A percentile compares a stretch with the other conserved stretches of the same genome.
Evolutionary conservation across 2,329 filamentous ascomycete genomes (phyloP).

Genomic region (Westerdykella aurantiaca): DNA sequence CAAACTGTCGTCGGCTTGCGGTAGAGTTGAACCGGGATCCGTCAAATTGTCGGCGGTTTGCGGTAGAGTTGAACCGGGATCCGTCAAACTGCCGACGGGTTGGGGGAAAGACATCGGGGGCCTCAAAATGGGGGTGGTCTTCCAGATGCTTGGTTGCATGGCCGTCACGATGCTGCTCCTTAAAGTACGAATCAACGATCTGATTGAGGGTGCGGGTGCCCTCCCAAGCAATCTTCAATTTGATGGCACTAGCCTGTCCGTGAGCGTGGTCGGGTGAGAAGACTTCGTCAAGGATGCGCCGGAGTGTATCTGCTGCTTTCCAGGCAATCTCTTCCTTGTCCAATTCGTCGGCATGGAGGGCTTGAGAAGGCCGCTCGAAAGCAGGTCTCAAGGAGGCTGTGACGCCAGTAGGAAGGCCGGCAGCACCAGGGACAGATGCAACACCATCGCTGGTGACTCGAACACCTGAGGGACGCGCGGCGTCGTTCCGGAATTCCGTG

Average conservation of each 20-base stretch:
- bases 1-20: background rate
- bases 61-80: too few species aligned
- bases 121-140: background rate
- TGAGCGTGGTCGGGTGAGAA: background rate
- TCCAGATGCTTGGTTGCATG: background rate
- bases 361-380: too few species aligned
- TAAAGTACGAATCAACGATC: conserved; percentile 1
- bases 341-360: background rate
- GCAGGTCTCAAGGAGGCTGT: background rate
- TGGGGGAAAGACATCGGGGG: too few species aligned
- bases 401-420: background rate
- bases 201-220: background rate
- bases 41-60: background rate
- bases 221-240: conserved; percentile 1
- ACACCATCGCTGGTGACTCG: background rate
- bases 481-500: background rate
- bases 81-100: background rate
- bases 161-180: background rate
- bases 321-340: conserved; percentile 2
- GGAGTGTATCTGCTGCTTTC: conserved; percentile 1
- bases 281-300: background rate
- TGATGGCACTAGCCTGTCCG: background rate
- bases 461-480: too few species aligned
- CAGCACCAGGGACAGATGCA: background rate
- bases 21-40: background rate